phyloP scores from a whole-genome alignment of 805 yeast species.

The Candida endomychidarum region DNA sequence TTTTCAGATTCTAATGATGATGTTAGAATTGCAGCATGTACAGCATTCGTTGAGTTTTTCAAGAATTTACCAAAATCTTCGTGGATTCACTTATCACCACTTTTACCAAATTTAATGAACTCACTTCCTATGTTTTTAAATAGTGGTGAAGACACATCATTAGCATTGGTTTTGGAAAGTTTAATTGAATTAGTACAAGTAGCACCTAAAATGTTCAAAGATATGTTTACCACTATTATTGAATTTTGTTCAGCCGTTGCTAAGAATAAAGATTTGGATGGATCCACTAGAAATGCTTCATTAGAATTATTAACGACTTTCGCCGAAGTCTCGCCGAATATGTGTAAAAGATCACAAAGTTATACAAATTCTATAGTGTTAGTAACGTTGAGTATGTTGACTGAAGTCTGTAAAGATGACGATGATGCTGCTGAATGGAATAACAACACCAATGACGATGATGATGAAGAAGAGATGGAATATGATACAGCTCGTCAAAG shows the following conservation, averaged over 20 bases:
- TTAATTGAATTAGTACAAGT: slow-evolving; percentile 86
- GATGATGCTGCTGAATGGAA: slow-evolving; percentile 87
- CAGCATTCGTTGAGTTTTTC: slow-evolving; percentile 90
- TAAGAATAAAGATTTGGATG: slow-evolving; percentile 76
- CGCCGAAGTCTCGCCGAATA: slow-evolving; percentile 88
- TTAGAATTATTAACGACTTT: slow-evolving; percentile 87
- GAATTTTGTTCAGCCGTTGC: slow-evolving; percentile 83
- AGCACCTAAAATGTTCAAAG: slow-evolving; percentile 92
- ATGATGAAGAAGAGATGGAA: slow-evolving; percentile 77
- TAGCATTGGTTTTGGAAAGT: slow-evolving; percentile 85
- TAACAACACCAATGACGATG: slow-evolving; percentile 75
- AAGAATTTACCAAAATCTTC: slow-evolving; percentile 72
- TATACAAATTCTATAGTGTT: slow-evolving; percentile 74
- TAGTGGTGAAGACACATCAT: slow-evolving; percentile 74
- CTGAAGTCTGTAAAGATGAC: slow-evolving; percentile 87
- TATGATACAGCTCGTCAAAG: slow-evolving; percentile 93
- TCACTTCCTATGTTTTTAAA: slow-evolving; percentile 83
- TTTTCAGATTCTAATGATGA: slow-evolving; percentile 77
- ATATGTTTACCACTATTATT: slow-evolving; percentile 85
- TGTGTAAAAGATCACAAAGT: slow-evolving; percentile 80
- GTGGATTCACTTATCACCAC: slow-evolving; percentile 75
- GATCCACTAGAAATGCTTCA: slow-evolving; percentile 79
- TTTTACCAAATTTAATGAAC: slow-evolving; percentile 81
- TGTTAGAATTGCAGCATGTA: slow-evolving; percentile 87
- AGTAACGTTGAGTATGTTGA: slow-evolving; percentile 77